Evolutionary conservation across 139 green algal species (phyloP).

Genomic region (Zygnema circumcarinatum): DNA sequence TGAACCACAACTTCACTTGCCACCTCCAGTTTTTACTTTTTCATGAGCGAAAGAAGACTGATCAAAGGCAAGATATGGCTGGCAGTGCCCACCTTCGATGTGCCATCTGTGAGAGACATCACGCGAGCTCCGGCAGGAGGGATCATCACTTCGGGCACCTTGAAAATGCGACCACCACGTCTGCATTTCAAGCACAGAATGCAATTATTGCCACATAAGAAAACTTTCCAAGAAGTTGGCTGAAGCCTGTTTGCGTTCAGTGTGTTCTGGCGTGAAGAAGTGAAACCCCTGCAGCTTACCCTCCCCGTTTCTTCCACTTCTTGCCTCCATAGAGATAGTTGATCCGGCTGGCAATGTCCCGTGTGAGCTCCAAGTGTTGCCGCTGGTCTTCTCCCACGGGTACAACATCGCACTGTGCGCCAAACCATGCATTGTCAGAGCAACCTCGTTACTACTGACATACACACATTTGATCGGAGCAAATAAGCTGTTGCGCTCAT

Average conservation of each 20-base stretch:
- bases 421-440: neutral
- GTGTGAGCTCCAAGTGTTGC: conserved; percentile 93
- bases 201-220: no score
- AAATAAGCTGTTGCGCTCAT: no score
- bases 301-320: conserved; percentile 97
- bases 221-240: no score
- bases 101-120: conserved; percentile 95
- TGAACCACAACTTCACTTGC: no score
- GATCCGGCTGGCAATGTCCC: conserved; percentile 82
- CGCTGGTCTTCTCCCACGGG: conserved; percentile 97
- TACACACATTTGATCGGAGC: no score
- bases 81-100: conserved; percentile 75
- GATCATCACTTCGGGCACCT: conserved; percentile 91
- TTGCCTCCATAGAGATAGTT: conserved; percentile 92
- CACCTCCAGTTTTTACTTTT: no score
- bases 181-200: conserved; percentile 12
- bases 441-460: neutral
- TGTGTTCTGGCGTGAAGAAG: no score
- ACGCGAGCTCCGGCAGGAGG: conserved; percentile 87
- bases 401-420: conserved; percentile 88
- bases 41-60: no score
- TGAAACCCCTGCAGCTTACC: no score
- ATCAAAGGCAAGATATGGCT: no score
- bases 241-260: no score
- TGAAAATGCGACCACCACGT: conserved; percentile 45